Evolutionary conservation across 495 filamentous ascomycete genomes (phyloP), one percentile per base, ranked within the genome.

Genomic region (Evansstolkia leycettana): DNA sequence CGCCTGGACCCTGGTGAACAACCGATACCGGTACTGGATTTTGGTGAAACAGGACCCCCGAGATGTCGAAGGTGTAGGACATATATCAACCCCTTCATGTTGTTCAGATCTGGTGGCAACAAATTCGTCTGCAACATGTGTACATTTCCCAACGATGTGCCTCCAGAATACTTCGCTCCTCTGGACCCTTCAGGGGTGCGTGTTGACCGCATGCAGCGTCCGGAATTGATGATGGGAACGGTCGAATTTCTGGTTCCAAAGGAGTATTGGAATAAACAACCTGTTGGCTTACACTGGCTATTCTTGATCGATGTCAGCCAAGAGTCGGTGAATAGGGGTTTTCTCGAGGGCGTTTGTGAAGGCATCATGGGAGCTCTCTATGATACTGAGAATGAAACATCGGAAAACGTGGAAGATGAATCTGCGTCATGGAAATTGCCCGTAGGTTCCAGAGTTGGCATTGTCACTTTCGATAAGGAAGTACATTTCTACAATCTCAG

Each of bases 71-170:
- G 90, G 60, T 99, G 90, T 61, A 67, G 90, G 49, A 81, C 90
- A 10, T 99, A 99, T 56, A 93, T 99, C 58, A 99, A 99, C 50
- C 90, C 90, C 8, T 99, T 96, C 55, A 95, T 96, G 90, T 81
- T 82, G 37, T 99, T 99, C 67, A 72, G 79, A 31, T 83, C 83
- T 3, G 90, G 88, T 17, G 90, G 90, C 23, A 94, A 84, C 58
- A 92, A 89, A 54, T 94, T 95, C 48, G 85, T 92, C 37, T 99
- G 90, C 60, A 99, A 99, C 49, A 89, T 99, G 67, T 99, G 90
- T 62, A 88, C 80, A 15, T 94, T 94, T 60, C 84, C 92, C 3
- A 96, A 96, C 54, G 92, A 99, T 56, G 88, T 92, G 4, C 67
- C 84, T 1, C 57, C 82, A 1, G 90, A 95, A 48, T 99, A 99